Conservation (phyloP, 495 filamentous ascomycete species). For the Podospora australis region DNA sequence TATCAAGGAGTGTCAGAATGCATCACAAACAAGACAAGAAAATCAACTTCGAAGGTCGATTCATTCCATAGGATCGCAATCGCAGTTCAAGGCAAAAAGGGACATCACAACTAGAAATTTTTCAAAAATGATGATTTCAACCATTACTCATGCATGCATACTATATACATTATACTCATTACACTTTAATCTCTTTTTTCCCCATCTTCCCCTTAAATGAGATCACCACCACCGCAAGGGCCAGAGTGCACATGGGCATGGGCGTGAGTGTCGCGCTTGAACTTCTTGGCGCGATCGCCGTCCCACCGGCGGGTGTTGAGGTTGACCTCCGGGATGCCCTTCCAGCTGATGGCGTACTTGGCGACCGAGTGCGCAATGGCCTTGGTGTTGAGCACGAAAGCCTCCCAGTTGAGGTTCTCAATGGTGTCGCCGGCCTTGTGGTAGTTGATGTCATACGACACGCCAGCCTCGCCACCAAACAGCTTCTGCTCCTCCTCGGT, state of each 20-base stretch:
- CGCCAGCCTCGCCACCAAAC: slow-evolving; percentile 57
- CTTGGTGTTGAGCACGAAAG: slow-evolving; percentile 55
- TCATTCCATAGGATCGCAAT: too few species aligned
- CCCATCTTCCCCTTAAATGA: background rate
- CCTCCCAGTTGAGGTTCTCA: slow-evolving; percentile 51
- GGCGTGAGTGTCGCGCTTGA: slow-evolving; percentile 3
- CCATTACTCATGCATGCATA: too few species aligned
- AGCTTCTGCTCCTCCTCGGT: slow-evolving; percentile 49
- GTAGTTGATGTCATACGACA: slow-evolving; percentile 57
- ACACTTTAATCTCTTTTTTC: background rate
- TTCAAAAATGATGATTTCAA: background rate
- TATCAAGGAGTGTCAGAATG: too few species aligned
- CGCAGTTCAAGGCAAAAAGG: too few species aligned
- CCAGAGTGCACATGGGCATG: slow-evolving; percentile 11
- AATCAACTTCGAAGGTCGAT: too few species aligned
- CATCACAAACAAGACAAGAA: too few species aligned
- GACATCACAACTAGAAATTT: background rate
- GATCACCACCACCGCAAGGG: slow-evolving; percentile 15
- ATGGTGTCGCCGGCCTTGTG: slow-evolving; percentile 53
- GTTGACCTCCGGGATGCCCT: slow-evolving; percentile 22
- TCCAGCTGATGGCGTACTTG: slow-evolving; percentile 49
- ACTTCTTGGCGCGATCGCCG: slow-evolving; percentile 8
- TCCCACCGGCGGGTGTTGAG: slow-evolving; percentile 9
- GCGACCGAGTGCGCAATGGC: slow-evolving; percentile 59
- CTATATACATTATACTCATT: background rate